A percentile compares a stretch with the other conserved stretches of the same genome.
Evolutionary conservation across 169 alveolate species (phyloP).

Genomic region (Toxoplasma gondii): DNA sequence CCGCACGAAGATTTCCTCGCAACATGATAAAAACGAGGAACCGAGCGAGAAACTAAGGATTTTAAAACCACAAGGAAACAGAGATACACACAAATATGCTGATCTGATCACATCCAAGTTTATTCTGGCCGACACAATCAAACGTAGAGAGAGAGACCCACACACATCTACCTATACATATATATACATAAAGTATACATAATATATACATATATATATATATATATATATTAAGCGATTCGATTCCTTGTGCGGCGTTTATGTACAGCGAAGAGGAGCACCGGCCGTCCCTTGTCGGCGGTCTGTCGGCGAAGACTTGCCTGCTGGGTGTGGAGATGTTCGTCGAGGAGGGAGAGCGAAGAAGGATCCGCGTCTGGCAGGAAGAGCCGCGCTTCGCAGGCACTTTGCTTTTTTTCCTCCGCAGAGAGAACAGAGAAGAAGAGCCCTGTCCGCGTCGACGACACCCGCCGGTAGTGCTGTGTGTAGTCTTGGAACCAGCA

Average conservation of each 20-base stretch:
- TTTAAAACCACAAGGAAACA: too few relatives aligned
- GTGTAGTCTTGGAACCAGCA: constrained; percentile 65
- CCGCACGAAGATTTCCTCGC: too few relatives aligned
- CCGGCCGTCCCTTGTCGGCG: too few relatives aligned
- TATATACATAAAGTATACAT: neutral
- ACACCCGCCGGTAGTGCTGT: constrained; percentile 25
- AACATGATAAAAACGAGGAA: too few relatives aligned
- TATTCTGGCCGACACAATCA: too few relatives aligned
- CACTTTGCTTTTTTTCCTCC: neutral
- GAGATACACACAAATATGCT: too few relatives aligned
- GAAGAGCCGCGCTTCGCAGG: neutral
- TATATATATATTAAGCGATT: neutral
- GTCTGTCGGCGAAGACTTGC: too few relatives aligned
- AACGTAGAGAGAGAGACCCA: neutral
- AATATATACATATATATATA: neutral
- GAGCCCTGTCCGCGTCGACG: neutral
- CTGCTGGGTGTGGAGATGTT: constrained; percentile 22
- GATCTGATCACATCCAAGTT: too few relatives aligned
- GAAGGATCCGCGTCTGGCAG: neutral
- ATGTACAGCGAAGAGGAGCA: too few relatives aligned
- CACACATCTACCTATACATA: neutral
- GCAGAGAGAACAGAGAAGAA: neutral
- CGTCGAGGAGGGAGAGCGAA: constrained; percentile 5
- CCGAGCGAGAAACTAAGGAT: too few relatives aligned
- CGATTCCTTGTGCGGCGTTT: too few relatives aligned